A percentile compares a stretch with the other conserved stretches of the same genome.
Evolutionary conservation across 805 yeast genomes (phyloP).

Genomic region (Saccharomyces paradoxus): DNA sequence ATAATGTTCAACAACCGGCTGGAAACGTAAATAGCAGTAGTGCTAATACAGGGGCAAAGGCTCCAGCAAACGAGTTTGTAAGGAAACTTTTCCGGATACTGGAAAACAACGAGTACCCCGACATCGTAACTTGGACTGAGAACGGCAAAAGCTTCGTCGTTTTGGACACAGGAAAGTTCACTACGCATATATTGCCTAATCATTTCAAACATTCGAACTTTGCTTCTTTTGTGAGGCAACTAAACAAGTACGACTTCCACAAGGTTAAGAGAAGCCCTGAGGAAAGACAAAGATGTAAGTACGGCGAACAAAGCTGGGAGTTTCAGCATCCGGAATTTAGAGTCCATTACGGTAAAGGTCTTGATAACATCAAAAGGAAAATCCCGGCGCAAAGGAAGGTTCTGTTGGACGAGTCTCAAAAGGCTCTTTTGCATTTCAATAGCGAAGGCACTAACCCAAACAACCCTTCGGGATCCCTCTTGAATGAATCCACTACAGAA

Average conservation of each 20-base stretch:
- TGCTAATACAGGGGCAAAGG: conserved; percentile 3
- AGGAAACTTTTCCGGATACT: conserved; percentile 76
- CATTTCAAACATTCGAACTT: conserved; percentile 94
- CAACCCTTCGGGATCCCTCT: conserved; percentile 5
- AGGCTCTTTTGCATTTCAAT: background rate
- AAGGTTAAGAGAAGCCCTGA: conserved; percentile 74
- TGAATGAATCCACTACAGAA: conserved; percentile 11
- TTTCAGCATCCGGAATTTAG: conserved; percentile 86
- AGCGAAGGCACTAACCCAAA: conserved; percentile 2
- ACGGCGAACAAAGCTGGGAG: conserved; percentile 86
- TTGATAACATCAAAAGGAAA: conserved; percentile 83
- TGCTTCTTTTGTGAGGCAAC: conserved; percentile 88
- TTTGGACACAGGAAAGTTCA: conserved; percentile 80
- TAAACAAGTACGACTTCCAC: conserved; percentile 95
- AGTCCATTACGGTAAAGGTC: conserved; percentile 63
- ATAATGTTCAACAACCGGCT: conserved; percentile 1
- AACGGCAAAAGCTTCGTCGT: conserved; percentile 85
- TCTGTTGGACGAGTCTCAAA: conserved; percentile 13
- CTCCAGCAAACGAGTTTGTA: conserved; percentile 69
- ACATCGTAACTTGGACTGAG: conserved; percentile 78
- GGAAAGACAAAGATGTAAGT: conserved; percentile 45
- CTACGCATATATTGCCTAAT: conserved; percentile 78
- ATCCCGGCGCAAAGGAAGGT: conserved; percentile 51
- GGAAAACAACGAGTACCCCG: conserved; percentile 66
- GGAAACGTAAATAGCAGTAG: background rate